A percentile compares a stretch with the other conserved stretches of the same genome.
These are phyloP conservation scores for Pestalotiopsis sp. DNA, from an alignment of 2,329 filamentous ascomycete genomes.

Conservation along the genomic window DNA sequence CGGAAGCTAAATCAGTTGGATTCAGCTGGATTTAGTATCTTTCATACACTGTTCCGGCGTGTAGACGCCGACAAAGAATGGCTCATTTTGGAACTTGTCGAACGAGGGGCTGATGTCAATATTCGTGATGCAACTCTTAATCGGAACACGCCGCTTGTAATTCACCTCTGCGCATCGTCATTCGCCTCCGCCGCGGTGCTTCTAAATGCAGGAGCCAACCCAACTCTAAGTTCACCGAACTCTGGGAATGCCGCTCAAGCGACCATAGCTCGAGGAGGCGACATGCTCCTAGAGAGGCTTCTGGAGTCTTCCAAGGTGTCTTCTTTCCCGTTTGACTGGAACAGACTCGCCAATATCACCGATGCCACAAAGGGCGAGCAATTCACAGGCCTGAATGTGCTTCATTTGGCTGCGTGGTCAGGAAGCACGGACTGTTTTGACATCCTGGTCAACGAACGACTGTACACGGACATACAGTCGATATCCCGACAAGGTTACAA, in stretches of 20 bases:
- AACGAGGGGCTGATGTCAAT: not conserved
- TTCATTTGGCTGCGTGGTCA: not conserved
- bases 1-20: not conserved
- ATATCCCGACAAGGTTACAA: not conserved
- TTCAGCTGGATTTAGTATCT: not conserved
- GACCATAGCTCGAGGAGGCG: not conserved
- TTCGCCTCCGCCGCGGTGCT: not conserved
- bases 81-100: not conserved
- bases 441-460: not conserved
- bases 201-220: not conserved
- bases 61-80: not conserved
- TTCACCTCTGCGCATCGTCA: not conserved
- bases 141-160: not conserved
- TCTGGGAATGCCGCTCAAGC: not conserved
- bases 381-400: not conserved
- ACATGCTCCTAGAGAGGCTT: not conserved
- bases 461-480: not conserved
- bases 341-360: not conserved
- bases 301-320: not conserved
- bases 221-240: not conserved
- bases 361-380: not conserved
- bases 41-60: not conserved
- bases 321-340: not conserved
- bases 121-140: not conserved
- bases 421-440: not conserved